phyloP scores from a whole-genome alignment of 371 early-diverging fungal species.

The Umbelopsis sp. region DNA sequence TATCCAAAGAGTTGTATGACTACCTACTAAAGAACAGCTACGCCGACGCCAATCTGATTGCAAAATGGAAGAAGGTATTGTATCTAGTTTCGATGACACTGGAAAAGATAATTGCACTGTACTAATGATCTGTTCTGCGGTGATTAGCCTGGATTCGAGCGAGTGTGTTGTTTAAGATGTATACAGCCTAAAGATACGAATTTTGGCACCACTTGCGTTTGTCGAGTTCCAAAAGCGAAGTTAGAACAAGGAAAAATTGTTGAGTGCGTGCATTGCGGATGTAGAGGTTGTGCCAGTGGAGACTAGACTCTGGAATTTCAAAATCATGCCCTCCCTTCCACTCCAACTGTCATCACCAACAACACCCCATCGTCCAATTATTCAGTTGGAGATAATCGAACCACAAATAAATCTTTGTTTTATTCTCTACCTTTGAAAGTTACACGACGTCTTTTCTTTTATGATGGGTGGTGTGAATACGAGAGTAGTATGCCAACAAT shows the following conservation, averaged over 20 bases:
- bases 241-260: conserved; percentile 87
- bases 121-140: neutral
- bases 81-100: neutral
- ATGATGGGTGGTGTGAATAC: too few relatives aligned
- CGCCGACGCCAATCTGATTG: conserved; percentile 94
- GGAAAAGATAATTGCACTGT: neutral
- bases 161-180: conserved; percentile 97
- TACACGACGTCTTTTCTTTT: too few relatives aligned
- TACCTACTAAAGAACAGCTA: conserved; percentile 90
- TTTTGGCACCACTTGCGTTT: conserved; percentile 97
- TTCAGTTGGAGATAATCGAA: too few relatives aligned
- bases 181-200: conserved; percentile 97
- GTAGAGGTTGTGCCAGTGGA: conserved; percentile 73
- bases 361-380: neutral
- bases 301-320: conserved; percentile 32
- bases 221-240: conserved; percentile 95
- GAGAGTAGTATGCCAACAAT: too few relatives aligned
- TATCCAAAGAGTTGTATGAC: conserved; percentile 91
- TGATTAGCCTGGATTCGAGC: conserved; percentile 92
- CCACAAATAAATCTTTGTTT: too few relatives aligned
- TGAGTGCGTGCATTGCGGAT: conserved; percentile 96
- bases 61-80: conserved; percentile 96
- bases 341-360: neutral
- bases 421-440: too few relatives aligned
- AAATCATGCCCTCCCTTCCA: neutral